phyloP scores from a whole-genome alignment of 192 early-diverging fungal genomes.

The Coemansia furcata region DNA sequence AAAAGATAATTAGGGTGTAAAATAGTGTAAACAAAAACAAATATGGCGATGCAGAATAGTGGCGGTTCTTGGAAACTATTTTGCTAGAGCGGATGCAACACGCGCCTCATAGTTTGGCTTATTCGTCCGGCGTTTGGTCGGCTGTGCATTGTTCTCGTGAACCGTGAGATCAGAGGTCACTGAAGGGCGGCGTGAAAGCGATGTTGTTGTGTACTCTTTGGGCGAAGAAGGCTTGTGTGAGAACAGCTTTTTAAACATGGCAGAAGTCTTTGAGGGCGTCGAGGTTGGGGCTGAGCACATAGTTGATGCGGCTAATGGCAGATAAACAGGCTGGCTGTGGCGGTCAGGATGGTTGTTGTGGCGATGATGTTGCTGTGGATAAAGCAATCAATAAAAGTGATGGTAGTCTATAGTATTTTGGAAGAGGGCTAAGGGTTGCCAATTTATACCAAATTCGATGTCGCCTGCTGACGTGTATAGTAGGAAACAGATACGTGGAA shows the following conservation, averaged over 20 bases:
- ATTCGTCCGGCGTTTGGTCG: neutral
- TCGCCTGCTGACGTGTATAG: neutral
- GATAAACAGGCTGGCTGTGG: neutral
- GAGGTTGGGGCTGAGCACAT: neutral
- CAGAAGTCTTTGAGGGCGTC: neutral
- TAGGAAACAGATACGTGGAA: neutral
- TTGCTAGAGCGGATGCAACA: conserved; percentile 13
- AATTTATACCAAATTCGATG: neutral
- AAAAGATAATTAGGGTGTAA: neutral
- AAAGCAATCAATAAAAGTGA: neutral
- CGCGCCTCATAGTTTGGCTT: conserved; percentile 27
- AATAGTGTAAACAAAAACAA: neutral
- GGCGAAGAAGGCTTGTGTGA: neutral
- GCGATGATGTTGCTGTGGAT: neutral
- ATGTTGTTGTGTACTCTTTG: neutral
- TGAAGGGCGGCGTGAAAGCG: conserved; percentile 12
- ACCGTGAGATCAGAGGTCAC: conserved; percentile 3
- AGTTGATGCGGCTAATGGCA: neutral
- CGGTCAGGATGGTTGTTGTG: neutral
- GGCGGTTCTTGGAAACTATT: conserved; percentile 1
- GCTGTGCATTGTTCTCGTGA: neutral
- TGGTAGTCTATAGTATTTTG: neutral
- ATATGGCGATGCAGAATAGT: conserved; percentile 2
- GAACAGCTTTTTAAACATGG: conserved; percentile 3
- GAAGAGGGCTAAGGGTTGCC: neutral